Conservation (phyloP, 176 grass and related monocot genomes). For the Pontederia paniculata region DNA sequence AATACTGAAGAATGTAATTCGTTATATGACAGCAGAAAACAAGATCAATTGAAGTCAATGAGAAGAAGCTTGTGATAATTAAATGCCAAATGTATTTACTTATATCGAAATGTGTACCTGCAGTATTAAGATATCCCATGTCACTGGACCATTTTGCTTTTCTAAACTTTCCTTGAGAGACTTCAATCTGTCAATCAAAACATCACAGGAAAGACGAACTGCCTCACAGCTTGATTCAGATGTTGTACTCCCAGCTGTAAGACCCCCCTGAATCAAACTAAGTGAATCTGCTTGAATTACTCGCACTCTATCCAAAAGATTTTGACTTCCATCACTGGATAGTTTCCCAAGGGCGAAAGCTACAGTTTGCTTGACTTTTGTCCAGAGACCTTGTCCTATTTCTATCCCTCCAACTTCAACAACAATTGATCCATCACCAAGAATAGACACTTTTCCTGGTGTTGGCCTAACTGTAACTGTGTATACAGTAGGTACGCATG, state of each 20-base stretch:
- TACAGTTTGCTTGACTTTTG: conserved; percentile 77
- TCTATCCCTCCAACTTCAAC: conserved; percentile 84
- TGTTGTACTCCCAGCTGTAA: conserved; percentile 64
- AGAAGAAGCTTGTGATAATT: too few relatives aligned
- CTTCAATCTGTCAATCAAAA: conserved; percentile 51
- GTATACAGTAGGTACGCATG: conserved; percentile 39
- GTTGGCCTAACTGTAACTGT: conserved; percentile 19
- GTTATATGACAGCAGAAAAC: too few relatives aligned
- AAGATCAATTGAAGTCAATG: too few relatives aligned
- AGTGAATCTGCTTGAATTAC: conserved; percentile 71
- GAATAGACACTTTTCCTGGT: conserved; percentile 72
- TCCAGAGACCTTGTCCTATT: conserved; percentile 75
- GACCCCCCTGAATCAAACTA: conserved; percentile 60
- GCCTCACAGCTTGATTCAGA: conserved; percentile 79
- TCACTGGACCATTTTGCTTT: conserved; percentile 22
- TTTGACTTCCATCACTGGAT: conserved; percentile 24
- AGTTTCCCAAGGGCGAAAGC: conserved; percentile 50
- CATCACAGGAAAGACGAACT: conserved; percentile 31
- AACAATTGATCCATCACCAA: conserved; percentile 72
- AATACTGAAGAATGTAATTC: too few relatives aligned
- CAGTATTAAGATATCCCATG: conserved; percentile 46
- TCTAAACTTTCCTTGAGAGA: conserved; percentile 55
- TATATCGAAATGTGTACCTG: conserved; percentile 25
- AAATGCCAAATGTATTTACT: too few relatives aligned
- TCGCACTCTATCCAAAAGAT: conserved; percentile 50